Base-by-base conservation (phyloP, 331 rosid species). In the Acacia concinna region DNA sequence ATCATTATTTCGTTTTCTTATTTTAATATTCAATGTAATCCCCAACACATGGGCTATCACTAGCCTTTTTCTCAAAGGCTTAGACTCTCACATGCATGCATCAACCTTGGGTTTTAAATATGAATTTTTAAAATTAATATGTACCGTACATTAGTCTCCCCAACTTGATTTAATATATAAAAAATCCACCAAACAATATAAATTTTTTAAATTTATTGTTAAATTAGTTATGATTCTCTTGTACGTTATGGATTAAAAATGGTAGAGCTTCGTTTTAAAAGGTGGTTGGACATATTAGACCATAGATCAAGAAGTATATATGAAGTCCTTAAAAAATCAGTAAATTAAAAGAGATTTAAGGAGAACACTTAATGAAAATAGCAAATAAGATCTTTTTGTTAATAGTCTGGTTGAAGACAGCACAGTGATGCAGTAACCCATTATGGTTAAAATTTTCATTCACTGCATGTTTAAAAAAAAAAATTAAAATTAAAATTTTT, bases 41-140 rank as follows among this genome's bases (percentile, higher is more conserved):
- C 18, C 66, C 35, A 47, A n/a, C 67, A 34, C 74, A 46, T 65
- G 73, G 44, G 65, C 25, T 34, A 40, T 59, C 6, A 9, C 38
- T 14, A 49, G 20, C 40, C 40, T 46, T 31, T 71, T 72, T 64
- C 18, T 47, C 21, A 46, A 34, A 34, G 73, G 8, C 68, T 79
- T 32, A 64, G 35, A 3, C 41, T 6, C 17, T 10, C 75, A 80
- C 84, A 51, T 80, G 84, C 79, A 14, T 52, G 44, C 41, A 59
- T 30, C 49, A n/a, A 65, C 68, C 4, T 38, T 34, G 21, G 38
- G 67, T 35, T 37, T 15, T 73, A 56, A n/a, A 57, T 30, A 20
- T 9, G 23, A 54, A 3, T 21, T 56, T 10, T 23, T 17, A 5
- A 37, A 40, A 49, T 37, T 37, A 67, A 35, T 57, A 47, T 32